These are phyloP conservation scores for Stemphylium lycopersici DNA, from an alignment of 2,329 filamentous ascomycete genomes.

Conservation along the genomic window DNA sequence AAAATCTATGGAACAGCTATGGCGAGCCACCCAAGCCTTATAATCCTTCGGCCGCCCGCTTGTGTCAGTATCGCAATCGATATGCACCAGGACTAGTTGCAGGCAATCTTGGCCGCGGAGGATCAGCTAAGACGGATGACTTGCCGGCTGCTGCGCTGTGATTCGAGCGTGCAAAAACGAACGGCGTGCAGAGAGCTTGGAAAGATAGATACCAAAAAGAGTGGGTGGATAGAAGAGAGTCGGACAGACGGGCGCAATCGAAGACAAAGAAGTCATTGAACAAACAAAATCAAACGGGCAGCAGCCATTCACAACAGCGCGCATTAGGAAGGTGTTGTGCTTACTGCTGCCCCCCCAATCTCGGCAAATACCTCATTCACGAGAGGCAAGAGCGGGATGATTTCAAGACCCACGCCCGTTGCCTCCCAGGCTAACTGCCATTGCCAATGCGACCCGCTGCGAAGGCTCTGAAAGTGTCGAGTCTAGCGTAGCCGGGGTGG, in stretches of 20 bases:
- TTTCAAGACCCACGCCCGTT: constrained; percentile 2
- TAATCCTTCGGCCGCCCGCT: constrained; percentile 2
- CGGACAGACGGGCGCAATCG: background rate
- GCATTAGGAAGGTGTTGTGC: constrained; percentile 1
- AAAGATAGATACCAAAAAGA: constrained; percentile 1
- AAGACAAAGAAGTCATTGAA: background rate
- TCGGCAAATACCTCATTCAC: background rate
- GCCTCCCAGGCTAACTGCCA: background rate
- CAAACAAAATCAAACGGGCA: background rate
- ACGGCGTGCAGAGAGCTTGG: constrained; percentile 1
- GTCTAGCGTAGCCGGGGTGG: constrained; percentile 7
- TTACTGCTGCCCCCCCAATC: background rate
- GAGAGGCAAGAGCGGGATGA: constrained; percentile 10
- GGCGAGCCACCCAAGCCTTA: constrained; percentile 3
- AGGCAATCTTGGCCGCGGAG: constrained; percentile 11
- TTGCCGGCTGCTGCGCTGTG: constrained; percentile 12
- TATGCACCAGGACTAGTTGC: constrained; percentile 18
- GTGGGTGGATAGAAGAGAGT: background rate
- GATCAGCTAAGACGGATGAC: constrained; percentile 16
- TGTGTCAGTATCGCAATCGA: constrained; percentile 7
- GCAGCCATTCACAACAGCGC: background rate
- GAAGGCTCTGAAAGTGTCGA: constrained; percentile 3
- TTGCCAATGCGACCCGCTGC: constrained; percentile 3
- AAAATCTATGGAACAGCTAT: background rate
- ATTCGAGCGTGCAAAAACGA: constrained; percentile 9